Conservation (phyloP, 345 rosid species). For the Heritiera littoralis region DNA sequence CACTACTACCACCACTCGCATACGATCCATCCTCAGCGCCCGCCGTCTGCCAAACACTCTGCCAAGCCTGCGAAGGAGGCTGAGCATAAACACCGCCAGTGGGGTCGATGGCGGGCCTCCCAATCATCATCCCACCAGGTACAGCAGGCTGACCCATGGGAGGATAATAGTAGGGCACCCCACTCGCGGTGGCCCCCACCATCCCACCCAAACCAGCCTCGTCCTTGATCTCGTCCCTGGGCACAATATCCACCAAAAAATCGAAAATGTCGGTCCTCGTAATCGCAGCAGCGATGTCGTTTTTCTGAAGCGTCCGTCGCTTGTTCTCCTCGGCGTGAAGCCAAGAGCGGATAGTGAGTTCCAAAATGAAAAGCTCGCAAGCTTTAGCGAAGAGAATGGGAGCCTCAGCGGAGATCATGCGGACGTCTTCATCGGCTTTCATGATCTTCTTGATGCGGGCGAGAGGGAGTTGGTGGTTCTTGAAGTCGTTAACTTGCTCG, state of each 20-base stretch:
- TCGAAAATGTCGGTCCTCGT: slow-evolving; percentile 91
- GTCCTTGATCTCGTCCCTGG: slow-evolving; percentile 87
- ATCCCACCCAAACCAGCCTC: slow-evolving; percentile 62
- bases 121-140: slow-evolving; percentile 90
- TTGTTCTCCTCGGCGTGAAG: slow-evolving; percentile 96
- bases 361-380: slow-evolving; percentile 92
- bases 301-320: slow-evolving; percentile 91
- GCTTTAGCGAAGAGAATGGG: slow-evolving; percentile 92
- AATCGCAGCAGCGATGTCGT: slow-evolving; percentile 91
- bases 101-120: slow-evolving; percentile 83
- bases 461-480: slow-evolving; percentile 94
- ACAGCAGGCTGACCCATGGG: slow-evolving; percentile 79
- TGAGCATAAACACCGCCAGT: slow-evolving; percentile 54
- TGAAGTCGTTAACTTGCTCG: slow-evolving; percentile 91
- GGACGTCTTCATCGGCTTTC: slow-evolving; percentile 98
- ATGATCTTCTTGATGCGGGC: slow-evolving; percentile 96
- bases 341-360: slow-evolving; percentile 94
- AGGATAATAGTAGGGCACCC: slow-evolving; percentile 82
- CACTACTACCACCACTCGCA: slow-evolving; percentile 64
- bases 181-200: slow-evolving; percentile 69
- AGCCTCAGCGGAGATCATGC: slow-evolving; percentile 98
- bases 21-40: slow-evolving; percentile 66
- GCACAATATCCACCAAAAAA: slow-evolving; percentile 86
- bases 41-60: slow-evolving; percentile 84
- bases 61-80: slow-evolving; percentile 98